These are phyloP conservation scores for Leptosphaerulina australis DNA, from an alignment of 2,329 filamentous ascomycete genomes.

Conservation along the genomic window DNA sequence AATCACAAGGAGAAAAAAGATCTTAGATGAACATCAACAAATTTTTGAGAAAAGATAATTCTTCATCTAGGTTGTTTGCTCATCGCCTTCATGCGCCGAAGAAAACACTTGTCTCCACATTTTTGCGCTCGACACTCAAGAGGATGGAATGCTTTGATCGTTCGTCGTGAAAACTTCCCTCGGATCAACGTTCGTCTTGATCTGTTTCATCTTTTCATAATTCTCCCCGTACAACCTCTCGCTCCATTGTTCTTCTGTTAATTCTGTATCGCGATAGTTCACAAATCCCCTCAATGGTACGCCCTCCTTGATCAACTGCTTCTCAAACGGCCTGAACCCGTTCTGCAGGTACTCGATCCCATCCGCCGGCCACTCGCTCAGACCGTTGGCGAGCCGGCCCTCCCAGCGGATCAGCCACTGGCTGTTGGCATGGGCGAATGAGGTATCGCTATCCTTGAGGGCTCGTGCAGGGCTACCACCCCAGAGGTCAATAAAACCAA, in stretches of 20 bases:
- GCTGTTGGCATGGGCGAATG: conserved; percentile 17
- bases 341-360: conserved; percentile 21
- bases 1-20: too few species aligned
- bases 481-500: conserved; percentile 26
- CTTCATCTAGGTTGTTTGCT: too few species aligned
- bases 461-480: conserved; percentile 12
- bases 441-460: conserved; percentile 15
- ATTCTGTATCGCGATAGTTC: conserved; percentile 28
- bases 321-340: conserved; percentile 23
- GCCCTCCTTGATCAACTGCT: conserved; percentile 18
- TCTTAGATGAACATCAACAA: too few species aligned
- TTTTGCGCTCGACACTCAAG: not conserved
- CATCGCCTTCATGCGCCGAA: too few species aligned
- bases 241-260: conserved; percentile 24
- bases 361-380: conserved; percentile 18
- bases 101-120: too few species aligned
- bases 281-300: conserved; percentile 20
- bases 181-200: conserved; percentile 23
- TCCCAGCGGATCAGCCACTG: conserved; percentile 25
- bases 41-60: too few species aligned
- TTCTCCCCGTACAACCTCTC: conserved; percentile 26
- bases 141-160: conserved; percentile 18
- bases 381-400: conserved; percentile 8
- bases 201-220: conserved; percentile 23
- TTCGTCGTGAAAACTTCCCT: conserved; percentile 24